Conservation (phyloP, 345 rosid genomes). For the Acer negundo region DNA sequence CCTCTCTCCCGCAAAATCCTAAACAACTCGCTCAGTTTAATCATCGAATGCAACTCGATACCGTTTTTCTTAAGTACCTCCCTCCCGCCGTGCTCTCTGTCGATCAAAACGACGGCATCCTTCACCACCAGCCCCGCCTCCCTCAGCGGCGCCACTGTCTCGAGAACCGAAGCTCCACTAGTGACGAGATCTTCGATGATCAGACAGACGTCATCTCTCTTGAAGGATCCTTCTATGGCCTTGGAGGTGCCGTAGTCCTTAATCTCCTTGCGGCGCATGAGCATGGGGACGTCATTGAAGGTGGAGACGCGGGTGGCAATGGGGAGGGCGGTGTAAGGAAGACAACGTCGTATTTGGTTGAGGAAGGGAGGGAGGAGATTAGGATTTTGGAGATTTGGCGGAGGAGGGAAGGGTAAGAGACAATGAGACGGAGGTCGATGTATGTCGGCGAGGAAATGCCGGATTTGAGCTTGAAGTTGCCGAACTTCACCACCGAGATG, state of each 20-base stretch:
- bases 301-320: constrained; percentile 85
- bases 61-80: constrained; percentile 80
- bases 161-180: constrained; percentile 91
- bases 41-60: constrained; percentile 70
- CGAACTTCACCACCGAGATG: constrained; percentile 89
- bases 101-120: constrained; percentile 88
- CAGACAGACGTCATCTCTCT: constrained; percentile 56
- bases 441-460: constrained; percentile 90
- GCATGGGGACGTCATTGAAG: constrained; percentile 67
- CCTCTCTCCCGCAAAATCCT: constrained; percentile 83
- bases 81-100: constrained; percentile 92
- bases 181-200: constrained; percentile 88
- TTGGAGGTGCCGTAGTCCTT: constrained; percentile 89
- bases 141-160: constrained; percentile 80
- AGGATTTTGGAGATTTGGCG: constrained; percentile 70
- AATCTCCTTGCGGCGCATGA: constrained; percentile 92
- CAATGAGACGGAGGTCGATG: constrained; percentile 93
- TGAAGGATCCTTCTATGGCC: constrained; percentile 78
- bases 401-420: constrained; percentile 81
- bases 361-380: constrained; percentile 62
- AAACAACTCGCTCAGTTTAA: constrained; percentile 80
- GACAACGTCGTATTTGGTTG: constrained; percentile 56
- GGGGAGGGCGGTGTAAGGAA: constrained; percentile 96
- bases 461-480: constrained; percentile 86
- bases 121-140: constrained; percentile 75